phyloP scores from a whole-genome alignment of 306 rosid species.

The Vigna nakashimae region DNA sequence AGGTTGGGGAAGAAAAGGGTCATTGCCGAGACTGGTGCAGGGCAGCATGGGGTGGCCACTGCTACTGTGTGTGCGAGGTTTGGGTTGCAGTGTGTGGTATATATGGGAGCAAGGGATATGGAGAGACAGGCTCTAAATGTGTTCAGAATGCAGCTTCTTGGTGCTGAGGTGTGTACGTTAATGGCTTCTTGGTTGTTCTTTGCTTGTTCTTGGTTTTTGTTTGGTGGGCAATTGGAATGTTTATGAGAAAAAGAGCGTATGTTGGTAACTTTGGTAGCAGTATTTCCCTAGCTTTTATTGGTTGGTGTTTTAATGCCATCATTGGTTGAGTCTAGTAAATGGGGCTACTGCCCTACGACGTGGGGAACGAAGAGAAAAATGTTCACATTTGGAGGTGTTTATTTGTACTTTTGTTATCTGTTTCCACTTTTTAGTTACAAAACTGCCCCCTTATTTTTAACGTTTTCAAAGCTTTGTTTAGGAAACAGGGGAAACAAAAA shows the following conservation, averaged over 20 bases:
- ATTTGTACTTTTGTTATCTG: no score
- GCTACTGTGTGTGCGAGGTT: conserved; percentile 93
- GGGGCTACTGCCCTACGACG: neutral
- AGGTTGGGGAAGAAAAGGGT: conserved; percentile 79
- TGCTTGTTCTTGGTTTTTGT: neutral
- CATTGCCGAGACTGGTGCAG: conserved; percentile 95
- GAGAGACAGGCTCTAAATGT: conserved; percentile 93
- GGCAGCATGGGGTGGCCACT: conserved; percentile 98
- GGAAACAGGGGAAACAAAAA: no score
- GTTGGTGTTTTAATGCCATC: no score
- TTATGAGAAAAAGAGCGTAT: neutral
- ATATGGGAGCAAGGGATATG: conserved; percentile 98
- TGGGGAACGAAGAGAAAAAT: neutral
- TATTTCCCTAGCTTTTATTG: neutral
- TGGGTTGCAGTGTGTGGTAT: conserved; percentile 80
- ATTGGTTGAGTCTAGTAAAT: neutral
- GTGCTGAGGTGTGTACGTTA: conserved; percentile 76
- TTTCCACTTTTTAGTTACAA: no score
- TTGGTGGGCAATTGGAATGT: no score
- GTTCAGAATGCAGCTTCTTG: conserved; percentile 90
- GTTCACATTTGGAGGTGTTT: no score
- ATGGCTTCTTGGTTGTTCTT: neutral
- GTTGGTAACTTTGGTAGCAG: neutral
- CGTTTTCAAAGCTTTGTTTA: no score
- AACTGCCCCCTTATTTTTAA: no score